Conservation (phyloP, 441 rosid genomes). For the Croton laevigatus region DNA sequence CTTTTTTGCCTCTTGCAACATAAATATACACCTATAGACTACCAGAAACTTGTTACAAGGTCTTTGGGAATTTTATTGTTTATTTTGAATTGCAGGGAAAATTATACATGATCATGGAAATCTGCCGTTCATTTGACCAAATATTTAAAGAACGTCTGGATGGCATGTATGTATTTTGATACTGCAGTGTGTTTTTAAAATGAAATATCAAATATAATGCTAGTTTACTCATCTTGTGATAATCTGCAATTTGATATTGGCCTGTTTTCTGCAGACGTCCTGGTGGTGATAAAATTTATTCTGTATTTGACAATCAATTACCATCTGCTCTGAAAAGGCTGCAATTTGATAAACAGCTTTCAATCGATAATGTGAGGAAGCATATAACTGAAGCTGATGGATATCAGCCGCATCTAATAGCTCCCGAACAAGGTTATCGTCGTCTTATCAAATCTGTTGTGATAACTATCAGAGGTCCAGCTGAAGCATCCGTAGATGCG, state of each 20-base stretch:
- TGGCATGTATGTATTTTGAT: slow-evolving; percentile 50
- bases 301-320: slow-evolving; percentile 77
- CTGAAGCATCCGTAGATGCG: slow-evolving; percentile 93
- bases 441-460: slow-evolving; percentile 84
- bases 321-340: slow-evolving; percentile 85
- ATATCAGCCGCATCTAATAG: slow-evolving; percentile 91
- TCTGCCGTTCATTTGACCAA: slow-evolving; percentile 89
- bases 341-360: slow-evolving; percentile 84
- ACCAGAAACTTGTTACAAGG: slow-evolving; percentile 3
- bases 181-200: slow-evolving; percentile 1
- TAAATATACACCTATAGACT: slow-evolving; percentile 6
- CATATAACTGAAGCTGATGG: slow-evolving; percentile 95
- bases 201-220: too few relatives aligned
- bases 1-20: neutral
- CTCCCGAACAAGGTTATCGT: slow-evolving; percentile 95
- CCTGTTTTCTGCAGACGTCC: slow-evolving; percentile 57
- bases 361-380: slow-evolving; percentile 77
- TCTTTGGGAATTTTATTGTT: neutral
- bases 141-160: slow-evolving; percentile 91
- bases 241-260: slow-evolving; percentile 18
- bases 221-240: neutral
- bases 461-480: slow-evolving; percentile 78
- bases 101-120: slow-evolving; percentile 89
- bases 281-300: slow-evolving; percentile 87
- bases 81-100: slow-evolving; percentile 64